A percentile compares a stretch with the other conserved stretches of the same genome.
These are phyloP conservation scores for Mycena vitilis DNA, from an alignment of 768 basidiomycete species.

Conservation along the genomic window DNA sequence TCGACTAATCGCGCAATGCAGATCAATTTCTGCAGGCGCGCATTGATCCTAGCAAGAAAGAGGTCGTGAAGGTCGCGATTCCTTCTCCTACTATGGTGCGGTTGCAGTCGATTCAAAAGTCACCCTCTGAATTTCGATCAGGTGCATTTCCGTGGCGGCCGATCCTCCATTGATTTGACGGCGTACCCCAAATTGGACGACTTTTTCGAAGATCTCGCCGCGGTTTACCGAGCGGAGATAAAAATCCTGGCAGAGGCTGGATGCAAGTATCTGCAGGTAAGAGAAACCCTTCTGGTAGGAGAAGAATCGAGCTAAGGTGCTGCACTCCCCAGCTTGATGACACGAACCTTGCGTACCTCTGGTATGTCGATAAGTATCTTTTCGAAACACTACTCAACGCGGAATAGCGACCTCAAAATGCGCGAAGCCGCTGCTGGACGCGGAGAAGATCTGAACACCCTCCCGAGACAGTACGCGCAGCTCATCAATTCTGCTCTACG, in stretches of 20 bases:
- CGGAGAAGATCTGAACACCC: constrained; percentile 53
- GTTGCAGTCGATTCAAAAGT: neutral
- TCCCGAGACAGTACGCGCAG: constrained; percentile 56
- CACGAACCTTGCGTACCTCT: constrained; percentile 37
- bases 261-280: constrained; percentile 35
- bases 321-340: constrained; percentile 31
- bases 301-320: neutral
- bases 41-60: constrained; percentile 32
- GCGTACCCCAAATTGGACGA: constrained; percentile 37
- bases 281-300: neutral
- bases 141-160: constrained; percentile 38
- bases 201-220: constrained; percentile 37
- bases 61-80: constrained; percentile 38
- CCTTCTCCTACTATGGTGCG: constrained; percentile 38
- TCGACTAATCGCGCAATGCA: neutral
- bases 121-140: neutral
- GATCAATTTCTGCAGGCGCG: constrained; percentile 30
- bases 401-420: constrained; percentile 35
- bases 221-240: constrained; percentile 34
- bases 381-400: neutral
- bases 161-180: constrained; percentile 32
- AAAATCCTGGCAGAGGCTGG: constrained; percentile 34
- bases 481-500: constrained; percentile 52
- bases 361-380: constrained; percentile 3
- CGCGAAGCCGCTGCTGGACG: constrained; percentile 40